A percentile compares a stretch with the other conserved stretches of the same genome.
phyloP scores from a whole-genome alignment of 2,329 filamentous ascomycete genomes.

The Daldinia eschscholtzii region DNA sequence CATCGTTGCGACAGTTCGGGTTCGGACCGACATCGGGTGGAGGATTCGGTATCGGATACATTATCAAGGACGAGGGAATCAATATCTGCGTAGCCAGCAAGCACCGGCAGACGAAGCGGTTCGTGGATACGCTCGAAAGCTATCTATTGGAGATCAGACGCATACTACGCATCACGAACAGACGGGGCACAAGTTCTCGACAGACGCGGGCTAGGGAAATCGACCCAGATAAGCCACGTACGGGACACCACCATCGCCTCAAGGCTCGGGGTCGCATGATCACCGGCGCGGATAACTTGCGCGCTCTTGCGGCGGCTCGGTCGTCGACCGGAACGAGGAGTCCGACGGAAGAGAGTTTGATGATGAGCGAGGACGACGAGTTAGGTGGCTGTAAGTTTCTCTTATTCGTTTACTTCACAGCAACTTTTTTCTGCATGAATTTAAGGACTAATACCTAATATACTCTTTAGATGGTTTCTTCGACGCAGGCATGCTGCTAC shows the following conservation, averaged over 20 bases:
- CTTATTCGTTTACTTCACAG: conserved; percentile 15
- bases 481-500: conserved; percentile 93
- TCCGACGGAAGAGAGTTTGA: conserved; percentile 76
- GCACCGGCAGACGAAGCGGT: conserved; percentile 91
- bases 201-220: conserved; percentile 68
- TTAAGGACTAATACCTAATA: conserved; percentile 30
- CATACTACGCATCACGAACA: conserved; percentile 77
- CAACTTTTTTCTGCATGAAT: conserved; percentile 20
- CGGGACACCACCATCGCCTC: conserved; percentile 59
- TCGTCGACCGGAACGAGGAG: conserved; percentile 66
- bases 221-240: conserved; percentile 54
- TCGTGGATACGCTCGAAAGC: conserved; percentile 88
- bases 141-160: conserved; percentile 93
- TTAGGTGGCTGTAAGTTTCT: conserved; percentile 87
- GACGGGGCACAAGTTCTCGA: conserved; percentile 58
- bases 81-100: conserved; percentile 94
- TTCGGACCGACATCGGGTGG: conserved; percentile 95
- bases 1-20: conserved; percentile 92
- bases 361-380: conserved; percentile 86
- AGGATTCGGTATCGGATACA: conserved; percentile 97
- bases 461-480: conserved; percentile 86
- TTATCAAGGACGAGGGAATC: conserved; percentile 94
- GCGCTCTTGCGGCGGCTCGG: conserved; percentile 52
- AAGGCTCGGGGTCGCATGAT: conserved; percentile 83
- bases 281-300: conserved; percentile 64